Evolutionary conservation across 306 rosid species (phyloP), one percentile per base, ranked within the genome.

Genomic region (Cucurbita pepo): DNA sequence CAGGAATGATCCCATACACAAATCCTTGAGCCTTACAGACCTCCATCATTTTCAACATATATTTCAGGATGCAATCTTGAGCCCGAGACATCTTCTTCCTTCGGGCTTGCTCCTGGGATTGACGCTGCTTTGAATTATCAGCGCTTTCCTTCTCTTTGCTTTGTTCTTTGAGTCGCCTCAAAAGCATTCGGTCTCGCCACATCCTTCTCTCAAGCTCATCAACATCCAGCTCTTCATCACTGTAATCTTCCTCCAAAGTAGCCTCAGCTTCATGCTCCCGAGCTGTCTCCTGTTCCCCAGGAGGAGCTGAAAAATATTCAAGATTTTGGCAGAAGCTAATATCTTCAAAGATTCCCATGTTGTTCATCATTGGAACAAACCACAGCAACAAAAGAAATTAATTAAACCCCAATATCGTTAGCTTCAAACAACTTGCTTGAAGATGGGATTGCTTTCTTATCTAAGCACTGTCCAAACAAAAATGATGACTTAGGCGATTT

Each of bases 41-140:
- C 61, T 91, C 96, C 96, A 88, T 83, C 88, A 91, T 85, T 73
- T 91, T 88, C 62, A 88, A 69, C 92, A 91, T 88, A 74, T 87
- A 82, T 71, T 79, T 88, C 45, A 91, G 73, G 37, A 91, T 84
- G 6, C 83, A 87, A 10, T 85, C 90, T 63, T 91, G 97, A 8
- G 92, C 86, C 63, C 86, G 72, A 8, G 85, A 77, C 92, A 91
- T 81, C 67, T 84, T 83, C 73, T 86, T 91, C 80, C 88, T 85
- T 50, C 84, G 81, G 0, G 90, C 87, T 36, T 86, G 87, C 74
- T 86, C 89, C 75, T 83, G 89, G n/a, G 87, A 83, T 56, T 86
- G 89, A 11, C 79, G 83, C 76, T 86, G 82, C 82, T 75, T 86
- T 21, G 76, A 81, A 25, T 16, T 77, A 44, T 80, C 85, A 16